phyloP scores from a whole-genome alignment of 306 rosid genomes.

The Lathyrus sativus region DNA sequence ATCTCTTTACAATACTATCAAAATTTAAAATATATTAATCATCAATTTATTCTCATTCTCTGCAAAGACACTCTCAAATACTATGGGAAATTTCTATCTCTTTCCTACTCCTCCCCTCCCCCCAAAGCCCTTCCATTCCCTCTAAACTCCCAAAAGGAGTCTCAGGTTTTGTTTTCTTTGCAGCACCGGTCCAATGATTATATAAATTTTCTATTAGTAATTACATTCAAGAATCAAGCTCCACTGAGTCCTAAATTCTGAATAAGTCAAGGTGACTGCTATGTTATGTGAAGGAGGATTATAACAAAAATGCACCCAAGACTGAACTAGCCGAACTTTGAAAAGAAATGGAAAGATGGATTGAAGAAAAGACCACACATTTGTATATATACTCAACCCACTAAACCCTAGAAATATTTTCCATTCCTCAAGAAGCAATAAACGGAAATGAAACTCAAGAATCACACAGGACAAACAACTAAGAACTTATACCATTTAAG shows the following conservation, averaged over 20 bases:
- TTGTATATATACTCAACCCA: constrained; percentile 3
- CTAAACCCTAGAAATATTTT: constrained; percentile 8
- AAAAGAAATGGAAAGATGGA: constrained; percentile 8
- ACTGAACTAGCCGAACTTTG: constrained; percentile 17
- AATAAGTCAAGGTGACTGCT: constrained; percentile 8
- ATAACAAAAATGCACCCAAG: constrained; percentile 22
- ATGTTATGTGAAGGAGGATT: background rate
- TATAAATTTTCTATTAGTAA: constrained; percentile 21
- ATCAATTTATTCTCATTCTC: background rate
- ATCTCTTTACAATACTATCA: background rate
- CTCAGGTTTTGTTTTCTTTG: constrained; percentile 8
- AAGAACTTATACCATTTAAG: constrained; percentile 9
- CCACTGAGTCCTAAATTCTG: constrained; percentile 10
- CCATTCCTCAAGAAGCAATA: constrained; percentile 28
- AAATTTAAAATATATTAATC: background rate
- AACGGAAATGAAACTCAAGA: constrained; percentile 31
- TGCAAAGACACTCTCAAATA: background rate
- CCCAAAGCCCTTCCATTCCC: background rate
- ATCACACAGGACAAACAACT: background rate
- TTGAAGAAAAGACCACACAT: background rate
- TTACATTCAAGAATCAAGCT: background rate
- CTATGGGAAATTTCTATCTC: background rate
- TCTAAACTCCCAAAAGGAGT: background rate
- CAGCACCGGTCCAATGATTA: background rate
- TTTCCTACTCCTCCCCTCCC: background rate